Percentiles rank a stretch among this genome's conserved stretches.
Evolutionary conservation across 225 moss, liverwort and hornwort genomes (phyloP).

Genomic region (Straminergon stramineum): DNA sequence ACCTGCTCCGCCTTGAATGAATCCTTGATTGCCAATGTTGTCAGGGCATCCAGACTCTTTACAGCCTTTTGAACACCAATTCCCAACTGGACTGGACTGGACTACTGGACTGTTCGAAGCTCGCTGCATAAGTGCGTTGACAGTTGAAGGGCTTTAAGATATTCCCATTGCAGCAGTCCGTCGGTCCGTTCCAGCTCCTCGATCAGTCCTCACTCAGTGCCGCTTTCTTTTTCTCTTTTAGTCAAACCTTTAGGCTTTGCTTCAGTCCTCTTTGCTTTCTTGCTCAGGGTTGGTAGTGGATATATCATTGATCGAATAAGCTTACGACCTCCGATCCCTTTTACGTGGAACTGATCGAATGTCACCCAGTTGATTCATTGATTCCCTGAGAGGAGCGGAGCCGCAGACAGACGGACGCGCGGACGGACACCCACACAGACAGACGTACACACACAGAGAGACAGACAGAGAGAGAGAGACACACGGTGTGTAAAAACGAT

Average conservation of each 20-base stretch:
- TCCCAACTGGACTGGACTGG: neutral
- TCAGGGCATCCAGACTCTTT: slow-evolving; percentile 9
- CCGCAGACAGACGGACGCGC: neutral
- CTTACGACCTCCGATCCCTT: too few relatives aligned
- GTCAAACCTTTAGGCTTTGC: neutral
- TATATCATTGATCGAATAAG: neutral
- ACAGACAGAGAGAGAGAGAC: neutral
- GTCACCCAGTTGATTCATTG: neutral
- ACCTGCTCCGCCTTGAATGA: neutral
- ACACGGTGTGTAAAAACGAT: neutral
- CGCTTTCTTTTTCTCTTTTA: neutral
- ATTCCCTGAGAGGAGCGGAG: neutral
- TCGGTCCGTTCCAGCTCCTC: neutral
- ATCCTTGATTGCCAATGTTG: neutral
- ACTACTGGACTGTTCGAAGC: neutral
- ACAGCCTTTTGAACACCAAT: slow-evolving; percentile 12
- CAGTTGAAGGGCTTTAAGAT: neutral
- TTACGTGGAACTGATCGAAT: neutral
- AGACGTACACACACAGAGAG: too few relatives aligned
- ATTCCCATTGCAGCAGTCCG: neutral
- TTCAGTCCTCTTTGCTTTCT: neutral
- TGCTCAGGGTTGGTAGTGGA: neutral
- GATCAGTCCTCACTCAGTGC: neutral
- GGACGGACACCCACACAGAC: too few relatives aligned
- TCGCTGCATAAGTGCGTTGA: neutral